These are phyloP conservation scores for Sphagnum contortum DNA, from an alignment of 225 moss, liverwort and hornwort species.

Conservation along the genomic window DNA sequence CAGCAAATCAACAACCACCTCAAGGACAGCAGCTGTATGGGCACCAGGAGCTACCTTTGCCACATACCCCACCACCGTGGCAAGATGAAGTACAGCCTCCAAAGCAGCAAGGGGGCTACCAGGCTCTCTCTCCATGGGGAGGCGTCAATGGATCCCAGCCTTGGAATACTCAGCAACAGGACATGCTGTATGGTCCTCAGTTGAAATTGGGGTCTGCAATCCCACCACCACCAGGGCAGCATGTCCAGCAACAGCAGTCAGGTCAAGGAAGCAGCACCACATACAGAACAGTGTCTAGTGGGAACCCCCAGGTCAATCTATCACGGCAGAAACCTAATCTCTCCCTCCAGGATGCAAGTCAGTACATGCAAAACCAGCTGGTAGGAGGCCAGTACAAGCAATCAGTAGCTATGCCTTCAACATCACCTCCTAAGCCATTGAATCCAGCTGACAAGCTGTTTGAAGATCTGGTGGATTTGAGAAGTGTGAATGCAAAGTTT, in stretches of 20 bases:
- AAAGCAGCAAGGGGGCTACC: slow-evolving; percentile 8
- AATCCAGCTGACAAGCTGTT: slow-evolving; percentile 71
- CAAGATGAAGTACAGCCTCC: background rate
- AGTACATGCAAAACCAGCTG: too few species aligned
- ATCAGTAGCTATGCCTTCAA: background rate
- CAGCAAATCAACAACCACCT: slow-evolving; percentile 10
- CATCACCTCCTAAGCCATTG: slow-evolving; percentile 21
- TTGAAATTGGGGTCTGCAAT: too few species aligned
- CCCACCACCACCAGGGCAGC: slow-evolving; percentile 7
- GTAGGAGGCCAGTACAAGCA: too few species aligned
- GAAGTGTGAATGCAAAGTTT: slow-evolving; percentile 26
- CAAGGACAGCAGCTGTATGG: background rate
- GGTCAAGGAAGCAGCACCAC: slow-evolving; percentile 13
- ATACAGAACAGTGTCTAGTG: slow-evolving; percentile 19
- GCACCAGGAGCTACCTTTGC: background rate
- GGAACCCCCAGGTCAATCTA: slow-evolving; percentile 37
- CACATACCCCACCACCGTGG: background rate
- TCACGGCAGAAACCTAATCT: slow-evolving; percentile 18
- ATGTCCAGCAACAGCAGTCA: slow-evolving; percentile 28
- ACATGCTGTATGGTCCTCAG: slow-evolving; percentile 30
- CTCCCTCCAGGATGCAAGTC: too few species aligned
- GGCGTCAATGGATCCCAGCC: slow-evolving; percentile 6
- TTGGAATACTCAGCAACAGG: slow-evolving; percentile 38
- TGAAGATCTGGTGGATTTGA: slow-evolving; percentile 82
- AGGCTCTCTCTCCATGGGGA: background rate